A percentile compares a stretch with the other conserved stretches of the same genome.
These are phyloP conservation scores for Aspergillus sp. DNA, from an alignment of 2,329 filamentous ascomycete species.

Conservation along the genomic window DNA sequence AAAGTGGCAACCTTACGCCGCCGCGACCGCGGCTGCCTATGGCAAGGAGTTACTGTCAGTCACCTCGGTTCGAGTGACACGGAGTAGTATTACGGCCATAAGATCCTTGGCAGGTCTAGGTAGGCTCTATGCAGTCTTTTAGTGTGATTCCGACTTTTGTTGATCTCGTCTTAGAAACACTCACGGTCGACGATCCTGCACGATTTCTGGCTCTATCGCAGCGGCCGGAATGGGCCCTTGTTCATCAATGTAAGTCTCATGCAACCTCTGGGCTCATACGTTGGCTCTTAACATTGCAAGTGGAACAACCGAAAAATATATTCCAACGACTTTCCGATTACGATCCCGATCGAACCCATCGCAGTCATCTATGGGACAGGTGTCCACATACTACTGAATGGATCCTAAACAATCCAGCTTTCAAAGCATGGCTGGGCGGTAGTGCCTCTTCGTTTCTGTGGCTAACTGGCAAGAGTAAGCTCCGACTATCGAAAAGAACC, in stretches of 20 bases:
- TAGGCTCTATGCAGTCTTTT: neutral
- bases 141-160: neutral
- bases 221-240: neutral
- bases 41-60: slow-evolving; percentile 1
- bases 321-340: neutral
- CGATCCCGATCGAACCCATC: neutral
- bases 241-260: neutral
- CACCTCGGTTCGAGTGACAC: neutral
- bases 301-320: neutral
- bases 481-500: no score
- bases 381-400: neutral
- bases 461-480: neutral
- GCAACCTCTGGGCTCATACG: neutral
- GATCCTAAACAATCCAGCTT: neutral
- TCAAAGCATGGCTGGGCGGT: neutral
- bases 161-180: neutral
- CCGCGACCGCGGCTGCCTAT: slow-evolving; percentile 2
- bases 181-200: neutral
- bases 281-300: neutral
- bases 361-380: neutral
- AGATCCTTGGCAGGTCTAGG: neutral
- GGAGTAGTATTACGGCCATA: neutral
- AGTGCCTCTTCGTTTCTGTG: neutral
- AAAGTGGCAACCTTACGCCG: slow-evolving; percentile 7
- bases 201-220: neutral